A percentile compares a stretch with the other conserved stretches of the same genome.
phyloP scores from a whole-genome alignment of 768 basidiomycete species.

The Agrocybe praecox region DNA sequence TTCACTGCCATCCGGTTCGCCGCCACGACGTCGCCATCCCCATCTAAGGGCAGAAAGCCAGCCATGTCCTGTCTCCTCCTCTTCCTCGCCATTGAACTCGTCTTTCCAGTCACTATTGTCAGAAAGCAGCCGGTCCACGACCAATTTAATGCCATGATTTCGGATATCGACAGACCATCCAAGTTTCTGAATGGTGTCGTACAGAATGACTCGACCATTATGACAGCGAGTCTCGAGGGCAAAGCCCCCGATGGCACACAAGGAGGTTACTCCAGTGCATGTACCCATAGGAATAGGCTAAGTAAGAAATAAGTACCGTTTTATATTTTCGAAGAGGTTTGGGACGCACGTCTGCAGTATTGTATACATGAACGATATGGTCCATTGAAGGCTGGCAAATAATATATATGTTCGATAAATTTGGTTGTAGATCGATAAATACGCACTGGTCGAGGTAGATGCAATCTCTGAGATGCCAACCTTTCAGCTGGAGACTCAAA shows the following conservation, averaged over 20 bases:
- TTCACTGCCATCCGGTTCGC: conserved; percentile 7
- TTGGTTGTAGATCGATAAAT: neutral
- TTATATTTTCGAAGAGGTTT: neutral
- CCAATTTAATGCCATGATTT: conserved; percentile 68
- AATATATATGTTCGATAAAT: neutral
- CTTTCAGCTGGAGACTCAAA: conserved; percentile 86
- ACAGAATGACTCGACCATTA: conserved; percentile 77
- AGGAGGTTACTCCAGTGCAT: conserved; percentile 69
- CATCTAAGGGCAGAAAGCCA: conserved; percentile 14
- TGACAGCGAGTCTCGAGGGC: conserved; percentile 92
- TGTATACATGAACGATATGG: conserved; percentile 86
- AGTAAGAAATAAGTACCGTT: neutral
- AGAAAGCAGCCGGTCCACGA: conserved; percentile 52
- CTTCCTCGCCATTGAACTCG: conserved; percentile 20
- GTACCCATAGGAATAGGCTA: conserved; percentile 85
- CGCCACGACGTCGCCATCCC: conserved; percentile 22
- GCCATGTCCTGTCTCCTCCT: conserved; percentile 6
- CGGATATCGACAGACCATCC: conserved; percentile 79
- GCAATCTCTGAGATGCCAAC: conserved; percentile 72
- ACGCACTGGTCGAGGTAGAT: conserved; percentile 84
- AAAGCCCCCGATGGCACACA: conserved; percentile 65
- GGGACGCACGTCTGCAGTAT: conserved; percentile 75
- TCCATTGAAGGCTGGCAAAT: conserved; percentile 60
- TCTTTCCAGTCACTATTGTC: conserved; percentile 25
- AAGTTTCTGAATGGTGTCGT: conserved; percentile 83